A percentile compares a stretch with the other conserved stretches of the same genome.
phyloP scores from a whole-genome alignment of 2,329 filamentous ascomycete genomes.

The Endoconidiophora polonica region DNA sequence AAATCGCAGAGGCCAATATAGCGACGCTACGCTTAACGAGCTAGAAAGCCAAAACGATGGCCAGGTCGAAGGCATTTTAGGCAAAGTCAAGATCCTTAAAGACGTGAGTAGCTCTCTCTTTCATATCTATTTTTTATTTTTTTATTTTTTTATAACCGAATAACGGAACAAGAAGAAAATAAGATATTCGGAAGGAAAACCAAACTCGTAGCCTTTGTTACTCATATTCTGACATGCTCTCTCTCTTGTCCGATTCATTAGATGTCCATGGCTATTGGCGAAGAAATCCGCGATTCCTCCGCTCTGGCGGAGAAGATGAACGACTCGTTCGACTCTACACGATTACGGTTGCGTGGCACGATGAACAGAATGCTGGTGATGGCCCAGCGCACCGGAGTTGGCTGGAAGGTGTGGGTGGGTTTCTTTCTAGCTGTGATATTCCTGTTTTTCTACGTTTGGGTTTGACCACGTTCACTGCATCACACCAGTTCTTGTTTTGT shows the following conservation, averaged over 20 bases:
- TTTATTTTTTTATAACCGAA: too few relatives aligned
- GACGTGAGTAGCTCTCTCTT: slow-evolving; percentile 41
- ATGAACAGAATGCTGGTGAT: slow-evolving; percentile 97
- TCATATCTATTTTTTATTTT: background rate
- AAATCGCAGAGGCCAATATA: slow-evolving; percentile 76
- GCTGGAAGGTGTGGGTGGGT: slow-evolving; percentile 83
- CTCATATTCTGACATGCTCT: too few relatives aligned
- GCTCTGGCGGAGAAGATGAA: slow-evolving; percentile 91
- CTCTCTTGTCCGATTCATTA: slow-evolving; percentile 20
- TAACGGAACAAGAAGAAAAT: background rate
- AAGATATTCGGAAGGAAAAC: background rate
- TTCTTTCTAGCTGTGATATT: slow-evolving; percentile 75
- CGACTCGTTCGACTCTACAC: slow-evolving; percentile 74
- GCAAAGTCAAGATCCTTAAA: slow-evolving; percentile 80
- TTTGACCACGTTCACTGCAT: slow-evolving; percentile 27
- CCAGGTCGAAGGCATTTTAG: slow-evolving; percentile 76
- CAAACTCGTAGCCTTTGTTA: background rate
- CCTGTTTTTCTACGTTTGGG: slow-evolving; percentile 84
- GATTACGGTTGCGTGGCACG: slow-evolving; percentile 66
- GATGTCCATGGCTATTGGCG: slow-evolving; percentile 85
- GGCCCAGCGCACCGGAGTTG: slow-evolving; percentile 85
- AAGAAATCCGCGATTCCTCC: slow-evolving; percentile 83
- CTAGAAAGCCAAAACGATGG: slow-evolving; percentile 90
- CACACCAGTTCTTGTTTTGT: background rate
- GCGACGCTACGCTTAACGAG: slow-evolving; percentile 77